Evolutionary conservation across 2,329 filamentous ascomycete species (phyloP).

Genomic region (Clarireedia hainanense): DNA sequence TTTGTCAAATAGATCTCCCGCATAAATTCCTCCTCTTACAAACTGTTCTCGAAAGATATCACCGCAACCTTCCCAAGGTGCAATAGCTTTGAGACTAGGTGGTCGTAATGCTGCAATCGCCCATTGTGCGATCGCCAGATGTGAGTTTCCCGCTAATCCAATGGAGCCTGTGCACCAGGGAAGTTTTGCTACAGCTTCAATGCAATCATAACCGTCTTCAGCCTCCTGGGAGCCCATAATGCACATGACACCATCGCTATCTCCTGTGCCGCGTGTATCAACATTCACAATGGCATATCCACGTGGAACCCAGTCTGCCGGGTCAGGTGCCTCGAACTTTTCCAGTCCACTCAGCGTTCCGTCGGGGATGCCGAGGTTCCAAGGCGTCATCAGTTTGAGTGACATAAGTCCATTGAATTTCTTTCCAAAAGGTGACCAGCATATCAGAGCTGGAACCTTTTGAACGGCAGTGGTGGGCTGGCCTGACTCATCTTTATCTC

Average conservation of each 20-base stretch:
- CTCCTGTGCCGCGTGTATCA: constrained; percentile 17
- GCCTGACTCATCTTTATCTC: no score
- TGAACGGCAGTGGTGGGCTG: no score
- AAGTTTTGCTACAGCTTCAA: constrained; percentile 20
- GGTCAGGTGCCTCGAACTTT: constrained; percentile 22
- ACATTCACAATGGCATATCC: constrained; percentile 23
- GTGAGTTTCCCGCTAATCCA: constrained; percentile 23
- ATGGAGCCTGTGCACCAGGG: constrained; percentile 23
- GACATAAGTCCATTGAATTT: neutral
- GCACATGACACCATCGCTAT: constrained; percentile 15
- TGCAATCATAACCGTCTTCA: constrained; percentile 22
- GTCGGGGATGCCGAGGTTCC: constrained; percentile 8
- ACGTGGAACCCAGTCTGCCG: constrained; percentile 18
- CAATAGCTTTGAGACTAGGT: constrained; percentile 12
- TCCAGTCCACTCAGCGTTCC: constrained; percentile 12
- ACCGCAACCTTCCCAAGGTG: constrained; percentile 14
- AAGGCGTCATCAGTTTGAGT: constrained; percentile 4
- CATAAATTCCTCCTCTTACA: constrained; percentile 11
- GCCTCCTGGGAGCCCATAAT: neutral
- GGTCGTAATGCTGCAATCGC: constrained; percentile 17
- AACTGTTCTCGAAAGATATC: constrained; percentile 15
- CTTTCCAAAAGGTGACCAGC: neutral
- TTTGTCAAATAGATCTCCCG: neutral
- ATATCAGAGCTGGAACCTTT: no score
- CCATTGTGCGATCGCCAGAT: constrained; percentile 23